Percentiles rank a stretch among this genome's conserved stretches.
Evolutionary conservation across 495 filamentous ascomycete species (phyloP).

Genomic region (Aspergillus olivimuriae): DNA sequence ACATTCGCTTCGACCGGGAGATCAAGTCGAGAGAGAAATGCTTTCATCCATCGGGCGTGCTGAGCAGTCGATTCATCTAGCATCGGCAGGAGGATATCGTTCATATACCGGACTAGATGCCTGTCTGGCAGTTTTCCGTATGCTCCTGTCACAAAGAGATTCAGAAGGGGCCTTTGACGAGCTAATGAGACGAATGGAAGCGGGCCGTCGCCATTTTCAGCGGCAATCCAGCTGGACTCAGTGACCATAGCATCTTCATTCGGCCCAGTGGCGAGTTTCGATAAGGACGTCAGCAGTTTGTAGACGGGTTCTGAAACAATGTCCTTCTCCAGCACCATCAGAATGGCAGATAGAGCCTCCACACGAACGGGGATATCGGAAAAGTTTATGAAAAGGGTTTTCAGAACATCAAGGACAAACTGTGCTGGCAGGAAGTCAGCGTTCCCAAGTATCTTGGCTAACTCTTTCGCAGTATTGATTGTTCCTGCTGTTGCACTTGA

Average conservation of each 20-base stretch:
- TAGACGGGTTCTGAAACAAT: background rate
- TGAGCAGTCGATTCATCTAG: background rate
- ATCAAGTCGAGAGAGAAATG: background rate
- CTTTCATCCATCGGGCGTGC: constrained; percentile 1
- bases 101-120: background rate
- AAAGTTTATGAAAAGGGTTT: background rate
- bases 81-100: background rate
- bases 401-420: background rate
- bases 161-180: background rate
- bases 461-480: too few relatives aligned
- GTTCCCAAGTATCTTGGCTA: too few relatives aligned
- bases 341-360: background rate
- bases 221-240: background rate
- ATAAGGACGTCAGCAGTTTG: background rate
- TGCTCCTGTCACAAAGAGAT: background rate
- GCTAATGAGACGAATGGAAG: background rate
- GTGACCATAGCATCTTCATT: background rate
- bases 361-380: background rate
- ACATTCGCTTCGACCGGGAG: background rate
- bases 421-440: background rate
- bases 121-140: background rate
- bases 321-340: background rate
- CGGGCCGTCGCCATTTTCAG: background rate
- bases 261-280: background rate
- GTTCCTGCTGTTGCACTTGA: too few relatives aligned